A percentile compares a stretch with the other conserved stretches of the same genome.
Conservation (phyloP, 2,329 filamentous ascomycete species). For the Torrubiellomyces zombiae region DNA sequence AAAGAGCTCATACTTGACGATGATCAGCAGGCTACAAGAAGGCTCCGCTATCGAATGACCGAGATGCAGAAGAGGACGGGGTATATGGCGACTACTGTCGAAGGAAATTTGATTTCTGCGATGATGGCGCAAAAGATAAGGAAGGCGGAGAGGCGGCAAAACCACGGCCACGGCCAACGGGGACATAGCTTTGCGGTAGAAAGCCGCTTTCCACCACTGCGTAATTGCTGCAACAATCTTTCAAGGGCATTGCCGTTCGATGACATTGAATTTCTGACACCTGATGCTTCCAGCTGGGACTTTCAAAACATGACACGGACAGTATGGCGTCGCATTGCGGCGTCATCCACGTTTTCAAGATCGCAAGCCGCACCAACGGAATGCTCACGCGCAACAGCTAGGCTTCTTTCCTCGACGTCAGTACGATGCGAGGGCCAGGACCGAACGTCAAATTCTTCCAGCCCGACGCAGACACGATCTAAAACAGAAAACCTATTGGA, state of each 20-base stretch:
- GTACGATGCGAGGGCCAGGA: slow-evolving; percentile 12
- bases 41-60: too few species aligned
- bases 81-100: slow-evolving; percentile 12
- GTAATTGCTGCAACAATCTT: background rate
- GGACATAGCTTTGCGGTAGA: slow-evolving; percentile 4
- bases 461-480: slow-evolving; percentile 9
- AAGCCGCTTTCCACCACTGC: background rate
- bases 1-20: slow-evolving; percentile 33
- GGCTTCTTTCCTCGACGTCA: too few species aligned
- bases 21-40: too few species aligned
- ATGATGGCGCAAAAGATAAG: slow-evolving; percentile 15
- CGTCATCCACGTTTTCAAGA: too few species aligned
- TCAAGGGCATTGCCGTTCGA: background rate
- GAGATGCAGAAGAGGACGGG: slow-evolving; percentile 8
- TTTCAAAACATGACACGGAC: too few species aligned
- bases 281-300: background rate
- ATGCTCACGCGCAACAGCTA: too few species aligned
- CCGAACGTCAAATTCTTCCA: too few species aligned
- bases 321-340: too few species aligned
- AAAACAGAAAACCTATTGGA: slow-evolving; percentile 15
- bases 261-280: slow-evolving; percentile 2
- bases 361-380: too few species aligned
- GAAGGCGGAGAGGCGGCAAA: slow-evolving; percentile 19
- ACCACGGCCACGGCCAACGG: slow-evolving; percentile 16
- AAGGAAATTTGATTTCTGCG: slow-evolving; percentile 22